phyloP scores from a whole-genome alignment of 202 grass and related monocot species.

The Schoenoplectus triqueter region DNA sequence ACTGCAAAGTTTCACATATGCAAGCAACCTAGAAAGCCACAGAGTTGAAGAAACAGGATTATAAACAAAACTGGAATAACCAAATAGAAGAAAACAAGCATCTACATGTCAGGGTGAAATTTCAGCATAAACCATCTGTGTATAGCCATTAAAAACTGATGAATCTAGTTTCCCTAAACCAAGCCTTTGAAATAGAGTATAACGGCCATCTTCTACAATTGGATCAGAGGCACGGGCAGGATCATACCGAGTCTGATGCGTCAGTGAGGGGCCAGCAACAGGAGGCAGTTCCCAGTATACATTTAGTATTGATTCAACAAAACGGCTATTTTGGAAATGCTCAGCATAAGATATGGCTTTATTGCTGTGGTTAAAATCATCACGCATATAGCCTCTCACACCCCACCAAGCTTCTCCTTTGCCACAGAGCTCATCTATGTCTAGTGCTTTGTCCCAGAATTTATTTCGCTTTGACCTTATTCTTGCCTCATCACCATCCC shows the following conservation, averaged over 20 bases:
- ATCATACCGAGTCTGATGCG: slow-evolving; percentile 92
- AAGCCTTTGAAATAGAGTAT: slow-evolving; percentile 64
- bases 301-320: slow-evolving; percentile 77
- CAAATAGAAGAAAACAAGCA: not conserved
- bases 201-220: slow-evolving; percentile 77
- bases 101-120: slow-evolving; percentile 44
- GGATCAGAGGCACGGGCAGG: slow-evolving; percentile 71
- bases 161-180: slow-evolving; percentile 66
- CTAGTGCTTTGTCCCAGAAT: slow-evolving; percentile 81
- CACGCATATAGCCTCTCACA: slow-evolving; percentile 66
- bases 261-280: slow-evolving; percentile 85
- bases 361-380: slow-evolving; percentile 85
- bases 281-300: slow-evolving; percentile 91
- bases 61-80: slow-evolving; percentile 7
- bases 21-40: slow-evolving; percentile 1
- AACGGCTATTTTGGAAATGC: slow-evolving; percentile 80
- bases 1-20: not conserved
- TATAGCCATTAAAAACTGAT: slow-evolving; percentile 88
- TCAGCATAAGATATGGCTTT: slow-evolving; percentile 66
- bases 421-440: slow-evolving; percentile 70
- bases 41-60: not conserved
- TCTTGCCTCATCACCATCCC: slow-evolving; percentile 80
- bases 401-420: slow-evolving; percentile 89
- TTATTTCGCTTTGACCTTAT: slow-evolving; percentile 62
- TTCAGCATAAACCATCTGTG: slow-evolving; percentile 86